Percentiles rank a stretch among this genome's conserved stretches.
Conservation (phyloP, 441 rosid species). For the Populus hybrid region DNA sequence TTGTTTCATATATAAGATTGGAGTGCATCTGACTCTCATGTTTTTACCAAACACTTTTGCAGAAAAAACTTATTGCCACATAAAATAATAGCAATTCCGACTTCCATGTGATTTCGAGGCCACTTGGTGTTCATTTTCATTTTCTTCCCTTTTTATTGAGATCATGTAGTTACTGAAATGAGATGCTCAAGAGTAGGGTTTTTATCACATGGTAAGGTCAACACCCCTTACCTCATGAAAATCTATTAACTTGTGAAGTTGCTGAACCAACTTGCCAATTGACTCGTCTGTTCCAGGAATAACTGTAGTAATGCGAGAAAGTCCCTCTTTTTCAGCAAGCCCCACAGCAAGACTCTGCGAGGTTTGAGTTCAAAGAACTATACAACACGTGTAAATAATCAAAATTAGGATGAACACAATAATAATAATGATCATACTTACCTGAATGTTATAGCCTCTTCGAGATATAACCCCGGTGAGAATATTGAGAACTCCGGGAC, state of each 20-base stretch:
- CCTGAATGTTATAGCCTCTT: conserved; percentile 83
- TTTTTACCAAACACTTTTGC: not conserved
- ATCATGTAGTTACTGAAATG: not conserved
- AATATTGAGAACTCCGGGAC: conserved; percentile 68
- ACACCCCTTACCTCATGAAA: conserved; percentile 55
- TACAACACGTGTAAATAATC: not conserved
- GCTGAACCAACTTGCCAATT: conserved; percentile 65
- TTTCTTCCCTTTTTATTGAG: not conserved
- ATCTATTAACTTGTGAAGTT: conserved; percentile 59
- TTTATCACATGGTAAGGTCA: conserved; percentile 2
- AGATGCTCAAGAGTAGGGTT: not conserved
- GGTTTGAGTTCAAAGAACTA: conserved; percentile 4
- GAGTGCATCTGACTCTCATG: not conserved
- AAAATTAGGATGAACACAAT: conserved; percentile 7
- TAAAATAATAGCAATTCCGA: not conserved
- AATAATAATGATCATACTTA: conserved; percentile 8
- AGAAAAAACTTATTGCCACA: conserved; percentile 1
- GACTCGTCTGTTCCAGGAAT: conserved; percentile 74
- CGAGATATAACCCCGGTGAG: conserved; percentile 69
- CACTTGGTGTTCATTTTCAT: not conserved
- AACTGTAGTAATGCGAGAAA: conserved; percentile 73
- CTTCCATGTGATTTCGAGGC: not conserved
- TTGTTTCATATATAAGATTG: not conserved
- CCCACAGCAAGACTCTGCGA: conserved; percentile 78
- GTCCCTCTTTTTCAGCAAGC: conserved; percentile 63